phyloP scores from a whole-genome alignment of 305 asterid species.

The Euphrasia arctica region DNA sequence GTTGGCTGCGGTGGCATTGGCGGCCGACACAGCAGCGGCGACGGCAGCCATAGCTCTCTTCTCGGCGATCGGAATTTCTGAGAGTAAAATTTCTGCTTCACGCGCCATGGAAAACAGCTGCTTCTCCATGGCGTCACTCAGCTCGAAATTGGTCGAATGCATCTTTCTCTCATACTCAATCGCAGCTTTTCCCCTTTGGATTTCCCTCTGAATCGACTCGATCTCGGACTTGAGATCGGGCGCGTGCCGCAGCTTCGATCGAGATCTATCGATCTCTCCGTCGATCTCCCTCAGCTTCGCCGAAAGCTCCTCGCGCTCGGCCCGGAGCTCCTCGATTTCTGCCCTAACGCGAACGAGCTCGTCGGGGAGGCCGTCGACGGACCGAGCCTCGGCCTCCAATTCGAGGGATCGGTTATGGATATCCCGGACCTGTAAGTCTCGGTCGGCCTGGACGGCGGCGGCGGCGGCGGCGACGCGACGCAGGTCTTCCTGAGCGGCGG shows the following conservation, averaged over 20 bases:
- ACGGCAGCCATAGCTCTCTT: constrained; percentile 43
- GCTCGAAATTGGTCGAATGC: constrained; percentile 46
- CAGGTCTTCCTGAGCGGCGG: constrained; percentile 53
- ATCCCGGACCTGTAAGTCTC: constrained; percentile 66
- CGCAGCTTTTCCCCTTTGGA: constrained; percentile 84
- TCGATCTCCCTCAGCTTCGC: constrained; percentile 46
- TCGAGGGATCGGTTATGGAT: constrained; percentile 52
- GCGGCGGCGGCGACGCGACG: constrained; percentile 57
- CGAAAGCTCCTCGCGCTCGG: constrained; percentile 45
- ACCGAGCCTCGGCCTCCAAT: constrained; percentile 61
- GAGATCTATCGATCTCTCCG: constrained; percentile 38
- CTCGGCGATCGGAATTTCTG: constrained; percentile 69
- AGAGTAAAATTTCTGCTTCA: constrained; percentile 61
- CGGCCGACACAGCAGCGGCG: constrained; percentile 36
- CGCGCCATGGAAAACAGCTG: constrained; percentile 50
- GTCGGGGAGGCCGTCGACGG: constrained; percentile 32
- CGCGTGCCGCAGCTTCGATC: constrained; percentile 41
- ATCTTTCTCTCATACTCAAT: constrained; percentile 74
- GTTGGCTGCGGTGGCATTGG: constrained; percentile 26
- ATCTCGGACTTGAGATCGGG: constrained; percentile 47
- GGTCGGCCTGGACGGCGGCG: constrained; percentile 56
- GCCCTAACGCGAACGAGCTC: constrained; percentile 52
- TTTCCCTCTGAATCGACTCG: constrained; percentile 46
- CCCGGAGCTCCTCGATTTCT: constrained; percentile 44
- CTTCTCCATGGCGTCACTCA: constrained; percentile 69